Percentiles rank a stretch among this genome's conserved stretches.
phyloP scores from a whole-genome alignment of 2,329 filamentous ascomycete species.

The Exserohilum rostratum region DNA sequence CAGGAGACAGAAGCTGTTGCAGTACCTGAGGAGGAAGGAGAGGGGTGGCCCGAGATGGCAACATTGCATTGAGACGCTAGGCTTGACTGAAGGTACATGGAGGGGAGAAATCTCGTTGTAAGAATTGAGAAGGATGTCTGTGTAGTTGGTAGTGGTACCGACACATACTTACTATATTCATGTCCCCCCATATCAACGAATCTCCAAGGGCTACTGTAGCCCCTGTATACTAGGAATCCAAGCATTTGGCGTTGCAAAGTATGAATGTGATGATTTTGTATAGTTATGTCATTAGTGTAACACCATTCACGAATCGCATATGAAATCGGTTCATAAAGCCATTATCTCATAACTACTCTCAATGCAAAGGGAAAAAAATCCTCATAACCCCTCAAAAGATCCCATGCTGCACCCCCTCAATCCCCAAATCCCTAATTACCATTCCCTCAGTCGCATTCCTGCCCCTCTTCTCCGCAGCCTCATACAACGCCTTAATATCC shows the following conservation, averaged over 20 bases:
- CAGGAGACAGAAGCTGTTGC: conserved; percentile 83
- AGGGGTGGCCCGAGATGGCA: conserved; percentile 89
- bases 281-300: too few species aligned
- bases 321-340: too few species aligned
- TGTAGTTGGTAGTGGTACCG: background rate
- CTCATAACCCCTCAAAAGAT: too few species aligned
- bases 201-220: conserved; percentile 17
- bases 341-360: too few species aligned
- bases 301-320: too few species aligned
- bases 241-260: background rate
- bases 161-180: background rate
- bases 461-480: conserved; percentile 48
- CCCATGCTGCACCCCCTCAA: background rate
- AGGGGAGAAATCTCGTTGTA: conserved; percentile 84
- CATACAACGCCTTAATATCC: conserved; percentile 66
- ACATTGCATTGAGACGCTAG: conserved; percentile 81
- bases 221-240: background rate
- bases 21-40: conserved; percentile 87
- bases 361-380: too few species aligned
- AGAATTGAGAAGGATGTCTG: background rate
- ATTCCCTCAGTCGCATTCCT: background rate
- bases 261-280: conserved; percentile 29
- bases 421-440: background rate
- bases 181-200: background rate
- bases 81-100: conserved; percentile 86